Evolutionary conservation across 345 rosid genomes (phyloP).

Genomic region (Murraya paniculata): DNA sequence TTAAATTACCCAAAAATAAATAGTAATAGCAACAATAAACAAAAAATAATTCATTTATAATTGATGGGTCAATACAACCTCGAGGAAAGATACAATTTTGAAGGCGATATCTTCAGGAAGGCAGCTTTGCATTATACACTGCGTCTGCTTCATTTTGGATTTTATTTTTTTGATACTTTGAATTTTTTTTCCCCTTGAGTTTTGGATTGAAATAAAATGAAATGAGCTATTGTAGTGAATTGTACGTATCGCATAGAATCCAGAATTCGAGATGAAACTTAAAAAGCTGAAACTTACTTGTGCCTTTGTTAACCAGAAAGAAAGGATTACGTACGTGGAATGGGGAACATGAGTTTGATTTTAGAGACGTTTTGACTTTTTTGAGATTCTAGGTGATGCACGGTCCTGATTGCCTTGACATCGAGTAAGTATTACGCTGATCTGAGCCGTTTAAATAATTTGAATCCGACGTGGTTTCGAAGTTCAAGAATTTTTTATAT

Average conservation of each 20-base stretch:
- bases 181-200: neutral
- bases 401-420: constrained; percentile 1
- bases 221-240: neutral
- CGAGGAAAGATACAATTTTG: constrained; percentile 56
- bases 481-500: too few species aligned
- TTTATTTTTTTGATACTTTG: neutral
- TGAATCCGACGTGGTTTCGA: neutral
- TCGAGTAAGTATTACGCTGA: neutral
- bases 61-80: constrained; percentile 28
- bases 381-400: neutral
- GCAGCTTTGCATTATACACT: constrained; percentile 18
- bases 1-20: neutral
- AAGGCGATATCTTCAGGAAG: constrained; percentile 60
- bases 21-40: neutral
- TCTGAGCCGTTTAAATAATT: neutral
- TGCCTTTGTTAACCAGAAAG: neutral
- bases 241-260: neutral
- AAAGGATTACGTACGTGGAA: neutral
- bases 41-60: neutral
- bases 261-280: neutral
- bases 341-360: neutral
- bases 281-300: neutral
- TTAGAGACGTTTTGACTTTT: neutral
- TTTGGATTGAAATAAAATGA: neutral
- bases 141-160: constrained; percentile 24